Evolutionary conservation across 441 rosid genomes (phyloP), one percentile per base, ranked within the genome.

Genomic region (Syzygium malaccense): DNA sequence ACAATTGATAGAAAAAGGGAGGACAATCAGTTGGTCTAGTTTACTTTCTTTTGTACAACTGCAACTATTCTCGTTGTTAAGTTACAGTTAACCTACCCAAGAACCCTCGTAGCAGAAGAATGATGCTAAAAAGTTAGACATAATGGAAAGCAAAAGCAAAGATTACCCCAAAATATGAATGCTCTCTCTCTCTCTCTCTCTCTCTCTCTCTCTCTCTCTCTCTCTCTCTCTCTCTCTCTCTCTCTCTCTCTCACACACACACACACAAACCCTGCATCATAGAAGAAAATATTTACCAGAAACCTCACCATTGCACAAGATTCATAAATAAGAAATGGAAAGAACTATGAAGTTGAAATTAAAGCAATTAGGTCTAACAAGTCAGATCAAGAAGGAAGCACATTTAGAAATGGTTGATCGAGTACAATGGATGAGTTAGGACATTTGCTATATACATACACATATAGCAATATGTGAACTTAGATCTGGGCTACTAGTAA

Each of bases 21-120:
- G 53, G 51, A 87, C 87, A 49, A 68, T 85, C 66, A 87, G 71
- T 53, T 20, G 30, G 60, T 87, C 32, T 53, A 49, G 78, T 85
- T 75, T 80, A 32, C 37, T 60, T 88, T 53, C 37, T 26, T 56
- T 30, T 86, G 45, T 89, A 49, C 83, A 60, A 90, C 55, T 57
- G 66, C 60, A 90, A 26, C 48, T 83, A 45, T 48, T 87, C 86
- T 83, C 84, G 87, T 85, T 86, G 92, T 89, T 92, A 89, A 89
- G 90, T 93, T 86, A 89, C 91, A 90, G 92, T 89, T 93, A 89
- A 93, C 93, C 94, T 91, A 93, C 83, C 83, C 83, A 75, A 41
- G 83, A 41, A 41, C 51, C 51, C 83, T 75, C 51, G 23, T 75
- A 75, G 83, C n/a, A 23, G 41, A 41, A 75, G 53, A 75, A 18